Conservation (phyloP, 768 basidiomycete genomes). For the Tubosaeta brunneosetosa region DNA sequence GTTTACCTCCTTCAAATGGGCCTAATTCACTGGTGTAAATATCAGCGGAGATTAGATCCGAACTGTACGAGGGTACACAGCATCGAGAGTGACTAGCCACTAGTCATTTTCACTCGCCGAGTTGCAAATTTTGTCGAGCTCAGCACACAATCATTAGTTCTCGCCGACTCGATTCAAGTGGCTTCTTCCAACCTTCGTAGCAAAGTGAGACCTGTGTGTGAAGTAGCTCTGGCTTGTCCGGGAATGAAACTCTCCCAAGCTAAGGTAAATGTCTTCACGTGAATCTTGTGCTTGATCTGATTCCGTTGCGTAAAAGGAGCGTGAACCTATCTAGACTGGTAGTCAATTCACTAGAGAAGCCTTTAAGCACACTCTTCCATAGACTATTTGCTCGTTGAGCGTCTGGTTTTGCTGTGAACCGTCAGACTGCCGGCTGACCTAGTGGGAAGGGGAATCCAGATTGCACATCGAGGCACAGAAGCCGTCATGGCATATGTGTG, state of each 20-base stretch:
- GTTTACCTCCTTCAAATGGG: background rate
- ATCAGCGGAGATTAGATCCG: no score
- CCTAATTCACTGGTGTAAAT: background rate
- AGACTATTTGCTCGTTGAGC: no score
- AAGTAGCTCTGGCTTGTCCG: no score
- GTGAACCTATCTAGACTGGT: background rate
- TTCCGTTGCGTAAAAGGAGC: background rate
- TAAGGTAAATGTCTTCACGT: background rate
- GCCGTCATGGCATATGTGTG: no score
- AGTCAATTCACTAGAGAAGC: background rate
- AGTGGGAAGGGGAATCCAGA: background rate
- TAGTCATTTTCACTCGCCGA: background rate
- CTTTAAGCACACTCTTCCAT: no score
- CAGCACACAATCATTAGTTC: background rate
- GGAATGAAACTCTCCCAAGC: background rate
- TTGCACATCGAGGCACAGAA: no score
- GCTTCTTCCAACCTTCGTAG: background rate
- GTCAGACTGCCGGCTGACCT: background rate
- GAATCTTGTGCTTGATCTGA: no score
- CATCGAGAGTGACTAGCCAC: background rate
- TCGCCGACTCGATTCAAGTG: background rate
- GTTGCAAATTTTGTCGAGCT: background rate
- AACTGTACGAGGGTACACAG: background rate
- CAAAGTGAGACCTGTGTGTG: no score
- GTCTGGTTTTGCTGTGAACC: no score